Base-by-base conservation (phyloP, 2,329 filamentous ascomycete genomes). In the Nectriaceae sp. region DNA sequence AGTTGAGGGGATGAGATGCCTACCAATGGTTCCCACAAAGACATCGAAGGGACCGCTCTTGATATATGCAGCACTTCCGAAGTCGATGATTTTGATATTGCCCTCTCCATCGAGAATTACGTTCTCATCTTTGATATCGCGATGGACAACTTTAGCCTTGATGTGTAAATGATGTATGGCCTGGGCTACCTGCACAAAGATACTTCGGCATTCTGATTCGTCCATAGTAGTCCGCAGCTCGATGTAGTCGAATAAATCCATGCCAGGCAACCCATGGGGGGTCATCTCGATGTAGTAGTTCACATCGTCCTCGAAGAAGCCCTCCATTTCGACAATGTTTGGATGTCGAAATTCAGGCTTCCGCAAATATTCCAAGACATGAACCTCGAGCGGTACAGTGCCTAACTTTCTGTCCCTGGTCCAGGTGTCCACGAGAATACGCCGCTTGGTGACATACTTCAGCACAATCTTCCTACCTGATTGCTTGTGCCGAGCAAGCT, bases 281-380 rank as follows among this genome's bases (percentile, higher is more conserved):
- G 89, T 80, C 90, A 97, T 99, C 69, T 97, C 94, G 60, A 99
- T 99, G 70, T 99, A 99, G 72, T 99, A 99, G 65, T 99, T 97
- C 61, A 85, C 77, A 55, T 90, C 85, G 58, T 95, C 90, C 67
- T 88, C 85, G 58, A 88, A 88, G 65, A 88, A 88, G 53, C 84
- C 83, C 50, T 84, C 78, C 84, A 88, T 88, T 67, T 88, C 84
- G 15, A 88, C 82, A 58, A 88, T 87, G 59, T 88, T 88, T 44
- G 82, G 80, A 59, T 88, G 85, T 39, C 75, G 76, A 22, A 86
- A 72, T 37, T 83, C 84, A 45, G 86, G 91, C 22, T 87, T 82
- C 21, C 91, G 85, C 11, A 99, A 82, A 65, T 93, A 99, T 69
- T 99, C 91, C 15, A 99, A 76, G 29, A 99, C 94, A 62, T 99